Base-by-base conservation (phyloP, 2,329 filamentous ascomycete species). In the Amesomyces nigricolor region DNA sequence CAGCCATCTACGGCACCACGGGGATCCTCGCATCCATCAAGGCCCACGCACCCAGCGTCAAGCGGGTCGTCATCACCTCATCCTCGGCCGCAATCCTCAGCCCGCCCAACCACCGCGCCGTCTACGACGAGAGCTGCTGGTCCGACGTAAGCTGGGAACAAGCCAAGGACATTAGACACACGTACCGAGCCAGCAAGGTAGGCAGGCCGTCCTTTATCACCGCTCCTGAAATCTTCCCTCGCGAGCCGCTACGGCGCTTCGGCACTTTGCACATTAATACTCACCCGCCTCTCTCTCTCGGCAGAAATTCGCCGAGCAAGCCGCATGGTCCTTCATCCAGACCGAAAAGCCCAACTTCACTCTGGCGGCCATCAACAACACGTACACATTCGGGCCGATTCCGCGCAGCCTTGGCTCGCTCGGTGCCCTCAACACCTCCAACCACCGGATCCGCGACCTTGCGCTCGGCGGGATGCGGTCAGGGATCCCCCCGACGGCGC, bases 341-440 rank as follows among this genome's bases (percentile, higher is more conserved):
- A 73, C 76, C 30, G 73, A 81, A 63, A 72, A 75, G 53, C 80
- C 82, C 0, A 74, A 72, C 54, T 88, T 88, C 63, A 77, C 80
- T 42, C 66, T 88, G 30, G 73, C 78, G 10, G 82, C 80, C 5
- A 80, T 88, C 62, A 82, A 81, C 64, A 80, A 81, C 50, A 83
- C 84, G 0, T 73, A 81, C 53, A 81, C 84, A 0, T 78, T 86
- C 40, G 85, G 85, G 0, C 84, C 85, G 0, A 70, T 86, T 7
- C 78, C 83, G 48, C 78, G 86, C 62, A 82, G 83, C 61, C 75
- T 90, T 2, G 78, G 83, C 58, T 78, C 73, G 19, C 74, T 88
- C 0, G 78, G 82, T n/a, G 73, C 72, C 1, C 73, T 91, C 58
- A 91, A 91, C 71, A 88, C 86, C 1, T 88, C 85, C 13, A 91